phyloP scores from a whole-genome alignment of 202 grass and related monocot species.

The Elaeis oleifera region DNA sequence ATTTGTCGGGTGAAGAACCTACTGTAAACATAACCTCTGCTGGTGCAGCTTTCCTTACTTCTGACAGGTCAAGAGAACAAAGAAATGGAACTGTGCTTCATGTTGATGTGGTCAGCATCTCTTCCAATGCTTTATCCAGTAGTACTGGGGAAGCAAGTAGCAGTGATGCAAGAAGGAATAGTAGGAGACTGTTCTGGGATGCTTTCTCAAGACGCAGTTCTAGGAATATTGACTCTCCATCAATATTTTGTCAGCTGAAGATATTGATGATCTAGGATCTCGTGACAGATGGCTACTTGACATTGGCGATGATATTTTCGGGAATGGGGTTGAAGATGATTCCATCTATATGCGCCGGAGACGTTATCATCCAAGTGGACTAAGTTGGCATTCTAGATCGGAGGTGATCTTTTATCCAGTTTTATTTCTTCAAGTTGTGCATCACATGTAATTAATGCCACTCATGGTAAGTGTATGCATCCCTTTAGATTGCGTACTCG shows the following conservation, averaged over 20 bases:
- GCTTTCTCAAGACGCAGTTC: constrained; percentile 64
- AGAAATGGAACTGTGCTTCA: constrained; percentile 57
- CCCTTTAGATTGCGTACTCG: neutral
- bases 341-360: constrained; percentile 58
- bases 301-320: constrained; percentile 57
- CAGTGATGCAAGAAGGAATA: constrained; percentile 43
- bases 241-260: constrained; percentile 10
- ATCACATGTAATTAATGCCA: neutral
- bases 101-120: constrained; percentile 63
- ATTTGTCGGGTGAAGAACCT: constrained; percentile 31
- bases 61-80: constrained; percentile 27
- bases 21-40: constrained; percentile 25
- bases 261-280: constrained; percentile 47
- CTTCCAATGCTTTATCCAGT: constrained; percentile 37
- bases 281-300: constrained; percentile 73
- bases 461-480: neutral
- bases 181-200: constrained; percentile 83
- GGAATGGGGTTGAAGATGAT: constrained; percentile 48
- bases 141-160: constrained; percentile 28
- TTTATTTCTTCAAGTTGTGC: constrained; percentile 11
- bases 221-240: constrained; percentile 40
- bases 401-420: constrained; percentile 43
- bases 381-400: constrained; percentile 88
- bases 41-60: constrained; percentile 31
- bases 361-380: constrained; percentile 58